Conservation (phyloP, 371 early-diverging fungal genomes). For the Haplosporangium sp. region DNA sequence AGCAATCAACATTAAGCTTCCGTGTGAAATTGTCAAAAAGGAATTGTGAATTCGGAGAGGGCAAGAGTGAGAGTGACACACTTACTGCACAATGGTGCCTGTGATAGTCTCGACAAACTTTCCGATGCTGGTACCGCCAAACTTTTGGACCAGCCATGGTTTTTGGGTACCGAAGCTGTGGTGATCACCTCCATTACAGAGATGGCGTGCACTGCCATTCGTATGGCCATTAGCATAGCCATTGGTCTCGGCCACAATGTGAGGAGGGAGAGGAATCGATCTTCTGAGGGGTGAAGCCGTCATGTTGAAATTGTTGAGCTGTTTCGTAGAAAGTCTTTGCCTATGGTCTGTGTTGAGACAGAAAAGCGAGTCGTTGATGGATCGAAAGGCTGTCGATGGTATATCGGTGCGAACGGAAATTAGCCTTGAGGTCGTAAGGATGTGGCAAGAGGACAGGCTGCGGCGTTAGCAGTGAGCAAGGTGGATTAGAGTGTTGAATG, state of each 20-base stretch:
- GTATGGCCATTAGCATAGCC: conserved; percentile 4
- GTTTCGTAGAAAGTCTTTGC: too few relatives aligned
- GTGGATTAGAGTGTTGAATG: background rate
- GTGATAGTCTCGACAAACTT: conserved; percentile 77
- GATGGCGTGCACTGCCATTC: too few relatives aligned
- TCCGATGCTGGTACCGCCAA: conserved; percentile 91
- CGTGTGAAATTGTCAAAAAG: too few relatives aligned
- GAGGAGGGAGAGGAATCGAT: conserved; percentile 21
- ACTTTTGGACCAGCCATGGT: conserved; percentile 86
- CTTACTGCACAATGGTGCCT: conserved; percentile 67
- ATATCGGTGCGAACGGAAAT: background rate
- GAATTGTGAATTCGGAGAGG: too few relatives aligned
- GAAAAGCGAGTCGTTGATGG: background rate
- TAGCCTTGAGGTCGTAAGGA: too few relatives aligned
- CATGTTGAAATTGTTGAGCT: background rate
- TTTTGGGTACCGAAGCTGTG: conserved; percentile 9
- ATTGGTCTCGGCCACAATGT: conserved; percentile 14
- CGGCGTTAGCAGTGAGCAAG: too few relatives aligned
- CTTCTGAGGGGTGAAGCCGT: conserved; percentile 32
- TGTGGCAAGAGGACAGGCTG: too few relatives aligned
- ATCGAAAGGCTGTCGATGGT: background rate
- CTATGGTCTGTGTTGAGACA: too few relatives aligned
- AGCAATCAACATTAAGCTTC: too few relatives aligned
- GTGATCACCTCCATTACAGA: conserved; percentile 3
- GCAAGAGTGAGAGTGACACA: background rate